phyloP scores from a whole-genome alignment of 208 protist species.

The Tritrichomonas musculus region DNA sequence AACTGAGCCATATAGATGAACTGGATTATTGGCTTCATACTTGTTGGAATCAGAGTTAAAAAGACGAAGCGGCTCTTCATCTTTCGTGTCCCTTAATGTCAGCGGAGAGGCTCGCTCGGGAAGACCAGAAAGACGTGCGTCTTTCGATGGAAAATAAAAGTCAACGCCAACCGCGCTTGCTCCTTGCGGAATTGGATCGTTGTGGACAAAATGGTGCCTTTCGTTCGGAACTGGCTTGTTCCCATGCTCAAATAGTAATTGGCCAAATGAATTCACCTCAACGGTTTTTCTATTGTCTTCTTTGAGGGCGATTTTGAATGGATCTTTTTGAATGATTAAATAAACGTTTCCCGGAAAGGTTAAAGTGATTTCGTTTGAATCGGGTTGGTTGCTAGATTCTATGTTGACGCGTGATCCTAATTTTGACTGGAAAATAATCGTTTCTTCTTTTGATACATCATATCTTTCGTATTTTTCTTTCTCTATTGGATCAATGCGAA shows the following conservation, averaged over 20 bases:
- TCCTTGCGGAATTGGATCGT: not conserved
- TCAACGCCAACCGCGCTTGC: not conserved
- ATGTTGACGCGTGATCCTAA: too few relatives aligned
- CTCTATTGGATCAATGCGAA: too few relatives aligned
- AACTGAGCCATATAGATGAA: slow-evolving; percentile 73
- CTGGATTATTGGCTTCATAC: slow-evolving; percentile 55
- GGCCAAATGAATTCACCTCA: not conserved
- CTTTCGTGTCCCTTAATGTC: slow-evolving; percentile 41
- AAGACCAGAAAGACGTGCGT: not conserved
- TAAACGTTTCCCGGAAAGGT: too few relatives aligned
- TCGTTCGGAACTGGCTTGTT: too few relatives aligned
- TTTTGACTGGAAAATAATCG: too few relatives aligned
- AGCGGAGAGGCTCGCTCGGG: not conserved
- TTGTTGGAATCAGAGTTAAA: slow-evolving; percentile 92
- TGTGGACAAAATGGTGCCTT: too few relatives aligned
- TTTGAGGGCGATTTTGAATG: not conserved
- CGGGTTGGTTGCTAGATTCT: not conserved
- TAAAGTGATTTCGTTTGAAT: not conserved
- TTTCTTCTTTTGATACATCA: too few relatives aligned
- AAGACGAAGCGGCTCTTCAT: slow-evolving; percentile 76
- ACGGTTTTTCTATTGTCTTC: too few relatives aligned
- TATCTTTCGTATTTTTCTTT: too few relatives aligned
- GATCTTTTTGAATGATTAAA: too few relatives aligned
- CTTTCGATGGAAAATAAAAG: slow-evolving; percentile 21
- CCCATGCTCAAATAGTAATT: not conserved